Conservation (phyloP, 495 filamentous ascomycete genomes). For the Neurospora cerealis region DNA sequence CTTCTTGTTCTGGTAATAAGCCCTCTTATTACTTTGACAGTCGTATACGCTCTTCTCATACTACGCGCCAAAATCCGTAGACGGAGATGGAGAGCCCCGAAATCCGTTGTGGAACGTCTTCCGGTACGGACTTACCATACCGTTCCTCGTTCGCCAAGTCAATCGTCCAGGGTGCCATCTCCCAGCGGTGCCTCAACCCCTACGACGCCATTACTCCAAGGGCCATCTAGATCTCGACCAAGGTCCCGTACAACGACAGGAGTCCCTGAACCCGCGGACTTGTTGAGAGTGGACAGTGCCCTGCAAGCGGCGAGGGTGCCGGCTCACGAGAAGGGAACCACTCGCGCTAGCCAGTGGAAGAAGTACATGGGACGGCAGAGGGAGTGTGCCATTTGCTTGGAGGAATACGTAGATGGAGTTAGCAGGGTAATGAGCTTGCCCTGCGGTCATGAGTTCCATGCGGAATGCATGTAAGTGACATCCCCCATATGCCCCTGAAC, state of each 20-base stretch:
- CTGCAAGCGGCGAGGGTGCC: conserved; percentile 20
- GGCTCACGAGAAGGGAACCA: conserved; percentile 40
- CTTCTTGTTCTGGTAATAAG: conserved; percentile 86
- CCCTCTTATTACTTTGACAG: conserved; percentile 80
- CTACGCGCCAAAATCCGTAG: conserved; percentile 82
- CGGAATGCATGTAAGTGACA: conserved; percentile 87
- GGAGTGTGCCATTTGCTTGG: conserved; percentile 95
- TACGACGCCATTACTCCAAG: conserved; percentile 68
- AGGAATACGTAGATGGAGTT: conserved; percentile 93
- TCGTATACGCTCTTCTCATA: conserved; percentile 85
- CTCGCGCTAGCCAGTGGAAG: conserved; percentile 51
- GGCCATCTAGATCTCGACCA: conserved; percentile 43
- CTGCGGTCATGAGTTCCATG: conserved; percentile 98
- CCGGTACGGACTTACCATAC: conserved; percentile 93
- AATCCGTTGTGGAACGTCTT: conserved; percentile 89
- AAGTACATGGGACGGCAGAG: conserved; percentile 80
- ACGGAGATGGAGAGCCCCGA: conserved; percentile 89
- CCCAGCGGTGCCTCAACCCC: conserved; percentile 49
- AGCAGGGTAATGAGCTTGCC: conserved; percentile 94
- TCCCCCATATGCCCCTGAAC: not conserved
- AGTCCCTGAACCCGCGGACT: conserved; percentile 34
- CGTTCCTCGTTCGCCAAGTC: conserved; percentile 51
- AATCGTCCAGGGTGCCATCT: conserved; percentile 45
- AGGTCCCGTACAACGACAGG: conserved; percentile 59
- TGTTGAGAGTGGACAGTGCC: conserved; percentile 26